A percentile compares a stretch with the other conserved stretches of the same genome.
phyloP scores from a whole-genome alignment of 23 red algal genomes.

The Gracilariopsis chorda region DNA sequence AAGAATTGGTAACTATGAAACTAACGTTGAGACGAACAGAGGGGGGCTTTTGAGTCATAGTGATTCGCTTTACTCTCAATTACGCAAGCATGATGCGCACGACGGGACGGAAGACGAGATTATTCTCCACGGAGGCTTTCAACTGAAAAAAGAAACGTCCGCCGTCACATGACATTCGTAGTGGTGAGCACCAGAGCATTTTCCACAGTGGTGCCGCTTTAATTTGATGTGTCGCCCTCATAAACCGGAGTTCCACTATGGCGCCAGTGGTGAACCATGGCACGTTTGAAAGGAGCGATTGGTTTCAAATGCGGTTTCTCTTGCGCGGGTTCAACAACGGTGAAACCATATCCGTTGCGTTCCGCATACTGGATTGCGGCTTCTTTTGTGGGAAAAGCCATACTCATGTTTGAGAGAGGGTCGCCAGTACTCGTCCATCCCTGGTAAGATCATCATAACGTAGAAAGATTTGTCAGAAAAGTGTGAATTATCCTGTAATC shows the following conservation, averaged over 20 bases:
- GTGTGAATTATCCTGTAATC: neutral
- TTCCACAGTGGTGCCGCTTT: neutral
- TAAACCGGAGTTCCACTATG: conserved; percentile 69
- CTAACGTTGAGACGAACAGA: too few relatives aligned
- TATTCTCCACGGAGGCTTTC: too few relatives aligned
- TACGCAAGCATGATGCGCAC: too few relatives aligned
- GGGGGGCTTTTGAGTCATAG: too few relatives aligned
- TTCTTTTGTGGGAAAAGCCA: conserved; percentile 89
- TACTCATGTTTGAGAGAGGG: conserved; percentile 81
- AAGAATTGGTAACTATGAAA: too few relatives aligned
- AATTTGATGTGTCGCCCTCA: conserved; percentile 13
- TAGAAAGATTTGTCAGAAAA: too few relatives aligned
- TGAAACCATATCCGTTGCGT: conserved; percentile 75
- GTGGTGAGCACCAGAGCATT: too few relatives aligned
- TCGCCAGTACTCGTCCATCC: conserved; percentile 98
- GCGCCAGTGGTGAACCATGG: conserved; percentile 99
- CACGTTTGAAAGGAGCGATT: conserved; percentile 78
- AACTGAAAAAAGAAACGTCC: too few relatives aligned
- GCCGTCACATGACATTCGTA: too few relatives aligned
- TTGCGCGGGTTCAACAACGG: conserved; percentile 71
- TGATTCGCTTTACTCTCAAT: too few relatives aligned
- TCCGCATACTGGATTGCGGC: conserved; percentile 89
- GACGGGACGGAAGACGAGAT: too few relatives aligned
- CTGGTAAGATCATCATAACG: too few relatives aligned
- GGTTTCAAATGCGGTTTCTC: conserved; percentile 77